Conservation (phyloP, 305 asterid genomes). For the Euphrasia arctica region DNA sequence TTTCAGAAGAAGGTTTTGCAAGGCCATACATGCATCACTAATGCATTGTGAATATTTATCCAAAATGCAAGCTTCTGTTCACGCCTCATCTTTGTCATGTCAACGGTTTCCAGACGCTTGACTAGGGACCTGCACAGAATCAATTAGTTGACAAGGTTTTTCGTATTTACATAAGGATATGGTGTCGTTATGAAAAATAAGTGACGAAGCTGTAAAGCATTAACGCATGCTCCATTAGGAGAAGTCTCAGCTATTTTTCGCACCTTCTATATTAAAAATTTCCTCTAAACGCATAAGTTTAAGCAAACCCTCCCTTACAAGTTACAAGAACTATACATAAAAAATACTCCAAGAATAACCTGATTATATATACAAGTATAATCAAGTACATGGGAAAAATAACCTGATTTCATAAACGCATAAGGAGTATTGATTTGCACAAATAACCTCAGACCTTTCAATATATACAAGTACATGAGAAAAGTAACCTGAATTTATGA, state of each 20-base stretch:
- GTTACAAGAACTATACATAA: too few species aligned
- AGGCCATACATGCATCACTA: constrained; percentile 72
- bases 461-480: neutral
- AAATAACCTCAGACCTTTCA: neutral
- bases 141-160: constrained; percentile 16
- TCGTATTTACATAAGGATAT: constrained; percentile 1
- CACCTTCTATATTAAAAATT: too few species aligned
- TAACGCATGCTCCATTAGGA: neutral
- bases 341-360: too few species aligned
- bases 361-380: too few species aligned
- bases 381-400: too few species aligned
- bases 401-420: too few species aligned
- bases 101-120: constrained; percentile 70
- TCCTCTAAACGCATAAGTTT: too few species aligned
- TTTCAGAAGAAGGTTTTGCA: constrained; percentile 2
- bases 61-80: constrained; percentile 83
- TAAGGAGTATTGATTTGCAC: neutral
- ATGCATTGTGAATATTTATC: constrained; percentile 80
- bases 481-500: constrained; percentile 64
- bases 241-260: too few species aligned
- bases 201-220: constrained; percentile 13
- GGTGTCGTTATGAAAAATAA: neutral
- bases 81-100: constrained; percentile 61
- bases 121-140: constrained; percentile 60
- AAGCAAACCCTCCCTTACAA: too few species aligned